A percentile compares a stretch with the other conserved stretches of the same genome.
phyloP scores from a whole-genome alignment of 352 stramenopile genomes.

The Pythium vanterpoolii region DNA sequence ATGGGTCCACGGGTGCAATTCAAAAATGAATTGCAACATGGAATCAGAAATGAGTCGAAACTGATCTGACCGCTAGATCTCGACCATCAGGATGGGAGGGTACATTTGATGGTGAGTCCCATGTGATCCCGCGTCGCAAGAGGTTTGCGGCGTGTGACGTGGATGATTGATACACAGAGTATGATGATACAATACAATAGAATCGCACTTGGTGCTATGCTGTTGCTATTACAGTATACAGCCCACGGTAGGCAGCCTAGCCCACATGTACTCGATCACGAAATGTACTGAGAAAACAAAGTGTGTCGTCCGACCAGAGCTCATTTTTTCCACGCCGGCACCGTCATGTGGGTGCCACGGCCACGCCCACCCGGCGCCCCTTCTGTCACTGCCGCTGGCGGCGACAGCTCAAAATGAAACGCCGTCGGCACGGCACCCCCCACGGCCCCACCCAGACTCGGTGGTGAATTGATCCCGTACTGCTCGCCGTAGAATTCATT shows the following conservation, averaged over 20 bases:
- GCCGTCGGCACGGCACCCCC: constrained; percentile 20
- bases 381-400: constrained; percentile 2
- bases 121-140: no score
- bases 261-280: no score
- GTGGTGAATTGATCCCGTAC: constrained; percentile 71
- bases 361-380: constrained; percentile 37
- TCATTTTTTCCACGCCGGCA: constrained; percentile 65
- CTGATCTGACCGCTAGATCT: no score
- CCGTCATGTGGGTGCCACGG: constrained; percentile 67
- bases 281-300: no score
- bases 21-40: constrained; percentile 17
- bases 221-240: no score
- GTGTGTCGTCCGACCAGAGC: neutral
- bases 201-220: no score
- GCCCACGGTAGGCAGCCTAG: no score
- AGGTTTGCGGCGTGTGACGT: no score
- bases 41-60: constrained; percentile 7
- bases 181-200: no score
- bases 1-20: constrained; percentile 9
- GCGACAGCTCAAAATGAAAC: constrained; percentile 26
- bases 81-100: no score
- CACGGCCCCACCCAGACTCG: constrained; percentile 26
- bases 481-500: constrained; percentile 85
- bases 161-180: no score
- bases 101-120: no score